A percentile compares a stretch with the other conserved stretches of the same genome.
phyloP scores from a whole-genome alignment of 495 filamentous ascomycete species.

The Tuber brumale region DNA sequence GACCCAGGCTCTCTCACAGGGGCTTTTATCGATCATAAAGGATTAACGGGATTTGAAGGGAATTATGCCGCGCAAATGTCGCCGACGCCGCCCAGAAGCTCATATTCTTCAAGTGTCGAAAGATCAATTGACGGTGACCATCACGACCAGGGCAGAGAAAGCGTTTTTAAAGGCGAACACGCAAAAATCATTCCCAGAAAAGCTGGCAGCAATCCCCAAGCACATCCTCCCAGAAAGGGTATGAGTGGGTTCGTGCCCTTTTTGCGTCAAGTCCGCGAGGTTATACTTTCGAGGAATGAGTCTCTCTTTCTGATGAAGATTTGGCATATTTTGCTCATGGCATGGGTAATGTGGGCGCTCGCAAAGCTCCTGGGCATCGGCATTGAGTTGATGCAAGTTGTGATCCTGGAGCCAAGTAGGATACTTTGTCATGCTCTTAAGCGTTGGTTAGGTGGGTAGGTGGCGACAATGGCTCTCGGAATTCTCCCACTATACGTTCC shows the following conservation, averaged over 20 bases:
- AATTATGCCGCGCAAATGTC: neutral
- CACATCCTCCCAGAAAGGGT: neutral
- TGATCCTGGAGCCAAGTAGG: conserved; percentile 21
- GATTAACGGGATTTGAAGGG: neutral
- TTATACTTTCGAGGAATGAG: conserved; percentile 23
- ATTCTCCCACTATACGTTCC: neutral
- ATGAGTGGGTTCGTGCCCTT: conserved; percentile 9
- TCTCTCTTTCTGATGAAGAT: conserved; percentile 15
- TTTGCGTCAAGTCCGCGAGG: conserved; percentile 27
- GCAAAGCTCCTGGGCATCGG: conserved; percentile 27
- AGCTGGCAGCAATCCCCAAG: neutral
- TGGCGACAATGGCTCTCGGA: neutral
- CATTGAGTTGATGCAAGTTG: conserved; percentile 9
- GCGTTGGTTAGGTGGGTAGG: neutral
- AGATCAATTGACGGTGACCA: neutral
- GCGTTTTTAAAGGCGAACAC: neutral
- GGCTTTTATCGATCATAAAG: neutral
- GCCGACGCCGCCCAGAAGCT: neutral
- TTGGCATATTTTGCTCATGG: conserved; percentile 28
- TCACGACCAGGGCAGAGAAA: neutral
- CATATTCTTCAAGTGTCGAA: neutral
- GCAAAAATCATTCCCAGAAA: neutral
- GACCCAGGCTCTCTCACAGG: neutral
- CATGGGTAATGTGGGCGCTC: conserved; percentile 23
- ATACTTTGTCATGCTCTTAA: conserved; percentile 14